Percentiles rank a stretch among this genome's conserved stretches.
Evolutionary conservation across 257 asterid species (phyloP).

Genomic region (Jasminum sambac): DNA sequence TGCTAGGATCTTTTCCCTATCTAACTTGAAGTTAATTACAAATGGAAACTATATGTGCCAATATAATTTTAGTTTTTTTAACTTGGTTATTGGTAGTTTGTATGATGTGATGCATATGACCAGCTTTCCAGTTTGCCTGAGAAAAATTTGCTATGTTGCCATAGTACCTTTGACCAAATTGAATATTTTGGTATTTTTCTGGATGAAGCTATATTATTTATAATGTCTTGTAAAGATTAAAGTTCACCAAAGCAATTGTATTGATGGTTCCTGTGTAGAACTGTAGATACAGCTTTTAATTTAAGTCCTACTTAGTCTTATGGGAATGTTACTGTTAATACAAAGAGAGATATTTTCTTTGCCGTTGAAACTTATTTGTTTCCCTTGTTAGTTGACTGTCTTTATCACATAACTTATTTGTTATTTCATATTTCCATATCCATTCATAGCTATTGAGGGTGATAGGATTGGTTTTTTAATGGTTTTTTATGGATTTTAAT

Average conservation of each 20-base stretch:
- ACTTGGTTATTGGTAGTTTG: neutral
- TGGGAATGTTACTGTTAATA: neutral
- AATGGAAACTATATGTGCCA: neutral
- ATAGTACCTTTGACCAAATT: neutral
- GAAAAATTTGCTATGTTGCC: neutral
- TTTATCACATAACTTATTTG: neutral
- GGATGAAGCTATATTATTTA: neutral
- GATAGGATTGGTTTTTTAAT: no score
- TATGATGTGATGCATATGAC: neutral
- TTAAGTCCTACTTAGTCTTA: neutral
- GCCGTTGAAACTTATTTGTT: neutral
- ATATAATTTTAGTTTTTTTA: neutral
- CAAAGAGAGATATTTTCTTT: neutral
- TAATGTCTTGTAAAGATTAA: neutral
- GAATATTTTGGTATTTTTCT: neutral
- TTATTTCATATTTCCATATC: neutral
- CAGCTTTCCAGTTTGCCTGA: neutral
- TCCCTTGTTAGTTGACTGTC: neutral
- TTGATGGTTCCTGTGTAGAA: neutral
- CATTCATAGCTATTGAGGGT: neutral
- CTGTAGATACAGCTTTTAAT: neutral
- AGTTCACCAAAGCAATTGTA: neutral
- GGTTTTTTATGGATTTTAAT: no score
- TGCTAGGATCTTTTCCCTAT: neutral
- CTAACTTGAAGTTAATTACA: neutral